A percentile compares a stretch with the other conserved stretches of the same genome.
phyloP scores from a whole-genome alignment of 176 grass and related monocot genomes.

The Tillandsia fasciculata region DNA sequence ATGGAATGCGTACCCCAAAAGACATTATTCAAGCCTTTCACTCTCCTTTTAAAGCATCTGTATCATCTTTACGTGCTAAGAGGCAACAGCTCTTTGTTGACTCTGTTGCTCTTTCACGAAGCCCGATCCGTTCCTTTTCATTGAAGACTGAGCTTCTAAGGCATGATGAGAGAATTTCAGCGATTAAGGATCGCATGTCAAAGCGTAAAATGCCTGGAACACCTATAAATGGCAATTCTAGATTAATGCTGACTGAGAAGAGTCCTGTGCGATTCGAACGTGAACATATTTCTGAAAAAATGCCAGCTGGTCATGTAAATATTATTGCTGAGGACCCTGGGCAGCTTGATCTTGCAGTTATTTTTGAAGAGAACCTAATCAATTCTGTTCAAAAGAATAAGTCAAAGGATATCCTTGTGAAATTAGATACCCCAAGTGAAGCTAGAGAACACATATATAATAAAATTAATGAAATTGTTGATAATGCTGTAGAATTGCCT shows the following conservation, averaged over 20 bases:
- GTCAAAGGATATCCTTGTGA: background rate
- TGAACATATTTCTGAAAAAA: conserved; percentile 11
- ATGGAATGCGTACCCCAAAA: conserved; percentile 30
- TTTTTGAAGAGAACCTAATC: background rate
- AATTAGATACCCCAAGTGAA: background rate
- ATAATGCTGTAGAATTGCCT: background rate
- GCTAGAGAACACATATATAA: background rate
- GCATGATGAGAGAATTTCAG: conserved; percentile 47
- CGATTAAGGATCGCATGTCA: conserved; percentile 28
- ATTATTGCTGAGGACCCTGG: background rate
- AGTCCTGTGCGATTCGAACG: conserved; percentile 20
- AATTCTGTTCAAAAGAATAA: conserved; percentile 7
- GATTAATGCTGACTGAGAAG: conserved; percentile 15
- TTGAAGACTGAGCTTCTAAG: conserved; percentile 37
- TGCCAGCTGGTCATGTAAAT: conserved; percentile 8
- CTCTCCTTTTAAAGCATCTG: conserved; percentile 23
- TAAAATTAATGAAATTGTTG: background rate
- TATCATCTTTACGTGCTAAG: conserved; percentile 48
- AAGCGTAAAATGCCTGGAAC: conserved; percentile 29
- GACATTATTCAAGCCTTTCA: conserved; percentile 23
- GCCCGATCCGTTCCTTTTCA: background rate
- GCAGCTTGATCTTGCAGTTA: background rate
- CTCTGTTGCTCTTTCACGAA: conserved; percentile 15
- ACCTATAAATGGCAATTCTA: conserved; percentile 14
- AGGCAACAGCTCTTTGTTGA: conserved; percentile 31